Percentiles rank a stretch among this genome's conserved stretches.
Evolutionary conservation across 2,329 filamentous ascomycete species (phyloP).

Genomic region (Fusarium agapanthi): DNA sequence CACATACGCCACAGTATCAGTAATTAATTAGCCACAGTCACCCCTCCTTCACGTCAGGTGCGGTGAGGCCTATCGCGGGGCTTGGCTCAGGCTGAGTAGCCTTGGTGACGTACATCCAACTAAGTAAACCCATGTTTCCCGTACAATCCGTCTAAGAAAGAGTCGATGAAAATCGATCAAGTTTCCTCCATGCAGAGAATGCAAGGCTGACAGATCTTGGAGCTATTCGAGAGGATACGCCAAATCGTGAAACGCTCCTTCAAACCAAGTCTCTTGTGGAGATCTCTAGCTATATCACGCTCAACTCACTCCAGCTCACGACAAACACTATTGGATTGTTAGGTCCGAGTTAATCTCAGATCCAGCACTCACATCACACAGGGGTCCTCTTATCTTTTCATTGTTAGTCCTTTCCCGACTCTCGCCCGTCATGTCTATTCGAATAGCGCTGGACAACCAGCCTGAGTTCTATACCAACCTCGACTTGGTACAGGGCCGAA

Average conservation of each 20-base stretch:
- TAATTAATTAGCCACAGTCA: conserved; percentile 5
- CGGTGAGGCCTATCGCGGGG: conserved; percentile 17
- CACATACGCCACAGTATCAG: conserved; percentile 1
- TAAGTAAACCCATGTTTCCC: conserved; percentile 3
- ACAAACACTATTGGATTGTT: conserved; percentile 18
- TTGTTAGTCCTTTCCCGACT: not conserved
- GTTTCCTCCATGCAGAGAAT: conserved; percentile 1
- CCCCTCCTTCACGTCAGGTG: conserved; percentile 15
- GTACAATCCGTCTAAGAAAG: conserved; percentile 8
- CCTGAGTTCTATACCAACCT: conserved; percentile 83
- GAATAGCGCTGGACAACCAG: conserved; percentile 71
- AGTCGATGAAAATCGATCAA: not conserved
- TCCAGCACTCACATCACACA: conserved; percentile 19
- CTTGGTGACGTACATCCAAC: conserved; percentile 30
- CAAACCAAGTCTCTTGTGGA: not conserved
- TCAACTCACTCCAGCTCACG: conserved; percentile 10
- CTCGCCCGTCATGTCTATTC: conserved; percentile 66
- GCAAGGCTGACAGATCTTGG: conserved; percentile 17
- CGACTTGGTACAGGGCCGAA: conserved; percentile 72
- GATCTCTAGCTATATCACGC: not conserved
- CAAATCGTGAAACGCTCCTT: not conserved
- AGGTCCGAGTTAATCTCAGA: not conserved
- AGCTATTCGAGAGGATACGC: not conserved
- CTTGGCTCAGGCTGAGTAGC: conserved; percentile 34
- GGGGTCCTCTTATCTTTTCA: not conserved